phyloP scores from a whole-genome alignment of 1,284 basidiomycete species.

The Fomitopsis palustris region DNA sequence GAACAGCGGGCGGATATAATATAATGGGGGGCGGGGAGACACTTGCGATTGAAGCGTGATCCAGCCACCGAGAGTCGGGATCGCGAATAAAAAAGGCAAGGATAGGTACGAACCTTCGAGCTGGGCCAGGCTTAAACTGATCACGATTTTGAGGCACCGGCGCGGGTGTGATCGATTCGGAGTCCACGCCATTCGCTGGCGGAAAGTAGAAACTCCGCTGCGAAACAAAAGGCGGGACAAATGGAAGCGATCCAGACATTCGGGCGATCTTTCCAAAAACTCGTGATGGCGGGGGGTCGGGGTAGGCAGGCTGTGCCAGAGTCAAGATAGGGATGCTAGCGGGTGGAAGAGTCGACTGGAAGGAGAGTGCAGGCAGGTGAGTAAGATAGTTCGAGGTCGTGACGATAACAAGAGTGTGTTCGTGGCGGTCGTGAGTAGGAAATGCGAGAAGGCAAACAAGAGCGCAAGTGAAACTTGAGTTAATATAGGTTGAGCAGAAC shows the following conservation, averaged over 20 bases:
- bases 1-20: constrained; percentile 6
- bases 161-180: constrained; percentile 10
- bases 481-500: constrained; percentile 1
- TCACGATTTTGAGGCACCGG: constrained; percentile 5
- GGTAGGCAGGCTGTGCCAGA: not conserved
- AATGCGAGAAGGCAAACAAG: not conserved
- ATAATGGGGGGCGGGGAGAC: constrained; percentile 3
- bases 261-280: not conserved
- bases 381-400: not conserved
- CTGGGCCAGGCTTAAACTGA: constrained; percentile 8
- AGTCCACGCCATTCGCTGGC: constrained; percentile 1
- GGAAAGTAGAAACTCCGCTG: constrained; percentile 1
- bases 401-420: not conserved
- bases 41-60: constrained; percentile 1
- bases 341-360: not conserved
- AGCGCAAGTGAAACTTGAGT: not conserved
- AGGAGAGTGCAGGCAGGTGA: not conserved
- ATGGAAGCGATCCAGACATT: constrained; percentile 2
- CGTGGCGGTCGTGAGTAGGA: constrained; percentile 1
- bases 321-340: not conserved
- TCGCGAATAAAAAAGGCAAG: not conserved
- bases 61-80: constrained; percentile 1
- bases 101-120: constrained; percentile 9
- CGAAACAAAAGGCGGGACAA: constrained; percentile 3
- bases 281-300: not conserved